These are phyloP conservation scores for Phytophthora cactorum DNA, from an alignment of 352 stramenopile genomes.

Conservation along the genomic window DNA sequence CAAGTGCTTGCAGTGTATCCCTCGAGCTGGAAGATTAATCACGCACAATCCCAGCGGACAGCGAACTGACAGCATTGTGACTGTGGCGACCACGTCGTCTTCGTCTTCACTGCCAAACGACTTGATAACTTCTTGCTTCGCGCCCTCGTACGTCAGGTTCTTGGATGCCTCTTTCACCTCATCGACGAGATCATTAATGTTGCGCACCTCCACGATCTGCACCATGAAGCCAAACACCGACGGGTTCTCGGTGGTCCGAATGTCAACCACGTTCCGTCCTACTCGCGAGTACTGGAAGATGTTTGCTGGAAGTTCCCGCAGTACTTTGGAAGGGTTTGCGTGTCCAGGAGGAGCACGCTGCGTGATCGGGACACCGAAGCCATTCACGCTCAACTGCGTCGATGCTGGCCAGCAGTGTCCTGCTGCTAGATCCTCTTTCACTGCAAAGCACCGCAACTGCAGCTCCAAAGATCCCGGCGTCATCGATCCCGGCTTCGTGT, in stretches of 20 bases:
- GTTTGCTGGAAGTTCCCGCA: conserved; percentile 76
- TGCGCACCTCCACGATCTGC: conserved; percentile 74
- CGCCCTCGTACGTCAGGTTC: conserved; percentile 73
- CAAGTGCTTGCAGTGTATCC: conserved; percentile 92
- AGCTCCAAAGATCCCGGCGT: conserved; percentile 70
- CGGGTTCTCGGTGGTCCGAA: conserved; percentile 72
- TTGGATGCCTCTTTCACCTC: conserved; percentile 67
- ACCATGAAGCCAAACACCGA: conserved; percentile 73
- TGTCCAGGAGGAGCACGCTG: conserved; percentile 77
- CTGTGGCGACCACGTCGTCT: conserved; percentile 85
- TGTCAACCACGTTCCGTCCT: conserved; percentile 77
- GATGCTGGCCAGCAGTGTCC: conserved; percentile 79
- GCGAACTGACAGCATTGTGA: conserved; percentile 90
- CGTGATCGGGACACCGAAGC: conserved; percentile 68
- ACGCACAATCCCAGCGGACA: conserved; percentile 87
- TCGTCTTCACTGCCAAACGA: conserved; percentile 83
- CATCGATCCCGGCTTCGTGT: conserved; percentile 58
- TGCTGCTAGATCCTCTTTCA: conserved; percentile 75
- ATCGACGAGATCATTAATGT: conserved; percentile 66
- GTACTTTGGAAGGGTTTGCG: conserved; percentile 81
- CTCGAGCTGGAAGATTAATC: conserved; percentile 91
- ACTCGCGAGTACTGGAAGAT: conserved; percentile 74
- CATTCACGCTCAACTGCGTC: conserved; percentile 73
- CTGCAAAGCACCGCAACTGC: conserved; percentile 76
- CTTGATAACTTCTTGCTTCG: conserved; percentile 79